Conservation (phyloP, 2,329 filamentous ascomycete species). For the Drechmeria coniospora region DNA sequence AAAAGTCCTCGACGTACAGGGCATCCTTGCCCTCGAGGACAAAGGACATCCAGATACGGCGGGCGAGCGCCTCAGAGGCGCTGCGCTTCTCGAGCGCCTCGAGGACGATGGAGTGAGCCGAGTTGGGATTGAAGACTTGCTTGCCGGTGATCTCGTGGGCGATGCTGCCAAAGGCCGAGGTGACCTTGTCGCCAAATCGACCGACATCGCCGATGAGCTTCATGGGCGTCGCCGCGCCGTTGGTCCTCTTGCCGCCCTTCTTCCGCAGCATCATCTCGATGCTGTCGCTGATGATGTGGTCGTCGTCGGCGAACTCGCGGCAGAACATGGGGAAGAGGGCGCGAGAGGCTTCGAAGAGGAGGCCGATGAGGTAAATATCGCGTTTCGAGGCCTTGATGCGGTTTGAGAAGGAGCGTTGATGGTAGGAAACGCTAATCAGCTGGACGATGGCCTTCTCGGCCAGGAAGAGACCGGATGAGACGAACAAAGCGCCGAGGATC, state of each 20-base stretch:
- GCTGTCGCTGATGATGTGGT: constrained; percentile 79
- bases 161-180: constrained; percentile 81
- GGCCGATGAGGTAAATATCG: constrained; percentile 63
- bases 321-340: constrained; percentile 86
- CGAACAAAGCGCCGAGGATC: constrained; percentile 50
- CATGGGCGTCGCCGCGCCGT: constrained; percentile 60
- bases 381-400: constrained; percentile 83
- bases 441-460: constrained; percentile 69
- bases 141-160: constrained; percentile 92
- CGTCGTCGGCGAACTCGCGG: constrained; percentile 77
- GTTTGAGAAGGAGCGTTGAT: constrained; percentile 67
- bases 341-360: constrained; percentile 83
- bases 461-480: constrained; percentile 55
- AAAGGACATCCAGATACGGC: constrained; percentile 95
- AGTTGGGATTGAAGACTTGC: constrained; percentile 84
- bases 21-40: constrained; percentile 78
- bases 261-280: constrained; percentile 52
- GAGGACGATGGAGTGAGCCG: constrained; percentile 76
- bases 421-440: constrained; percentile 72
- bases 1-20: constrained; percentile 64
- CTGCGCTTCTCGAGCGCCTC: constrained; percentile 74
- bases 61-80: constrained; percentile 83
- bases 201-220: constrained; percentile 63
- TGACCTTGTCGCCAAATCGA: constrained; percentile 82
- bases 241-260: constrained; percentile 31